Evolutionary conservation across 2,329 filamentous ascomycete species (phyloP).

Genomic region (Colletotrichum sp.): DNA sequence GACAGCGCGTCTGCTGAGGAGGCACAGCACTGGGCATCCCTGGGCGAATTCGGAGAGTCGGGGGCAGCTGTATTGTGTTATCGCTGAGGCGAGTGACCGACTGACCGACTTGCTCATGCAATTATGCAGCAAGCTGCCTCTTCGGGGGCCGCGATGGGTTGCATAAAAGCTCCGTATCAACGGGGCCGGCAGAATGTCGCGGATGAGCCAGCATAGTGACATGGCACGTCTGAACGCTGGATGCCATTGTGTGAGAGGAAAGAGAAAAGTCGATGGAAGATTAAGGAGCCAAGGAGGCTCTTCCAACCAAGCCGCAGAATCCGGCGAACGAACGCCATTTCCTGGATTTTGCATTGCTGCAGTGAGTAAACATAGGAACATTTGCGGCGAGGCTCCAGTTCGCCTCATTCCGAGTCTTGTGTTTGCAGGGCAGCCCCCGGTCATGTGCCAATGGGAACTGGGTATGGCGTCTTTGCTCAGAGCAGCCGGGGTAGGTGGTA

Average conservation of each 20-base stretch:
- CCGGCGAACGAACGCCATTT: slow-evolving; percentile 3
- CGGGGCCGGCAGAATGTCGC: neutral
- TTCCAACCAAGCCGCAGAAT: neutral
- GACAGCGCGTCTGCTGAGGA: neutral
- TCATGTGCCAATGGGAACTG: slow-evolving; percentile 16
- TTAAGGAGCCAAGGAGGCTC: neutral
- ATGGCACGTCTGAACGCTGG: slow-evolving; percentile 7
- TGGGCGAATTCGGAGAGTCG: slow-evolving; percentile 7
- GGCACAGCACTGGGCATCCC: neutral
- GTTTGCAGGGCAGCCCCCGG: slow-evolving; percentile 19
- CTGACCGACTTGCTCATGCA: slow-evolving; percentile 6
- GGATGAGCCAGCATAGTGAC: slow-evolving; percentile 12
- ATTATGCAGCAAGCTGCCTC: slow-evolving; percentile 10
- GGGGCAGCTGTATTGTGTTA: neutral
- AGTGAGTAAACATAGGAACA: slow-evolving; percentile 1
- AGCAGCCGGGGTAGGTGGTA: slow-evolving; percentile 1
- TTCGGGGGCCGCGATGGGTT: slow-evolving; percentile 2
- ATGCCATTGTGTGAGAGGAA: neutral
- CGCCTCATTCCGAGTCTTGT: slow-evolving; percentile 19
- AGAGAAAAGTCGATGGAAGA: neutral
- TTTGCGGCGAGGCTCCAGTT: slow-evolving; percentile 15
- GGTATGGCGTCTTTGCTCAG: slow-evolving; percentile 11
- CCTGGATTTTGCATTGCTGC: slow-evolving; percentile 1
- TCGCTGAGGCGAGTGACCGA: neutral
- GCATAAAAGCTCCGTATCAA: slow-evolving; percentile 1